Evolutionary conservation across 352 stramenopile genomes (phyloP).

Genomic region (Aphanomyces stellatus): DNA sequence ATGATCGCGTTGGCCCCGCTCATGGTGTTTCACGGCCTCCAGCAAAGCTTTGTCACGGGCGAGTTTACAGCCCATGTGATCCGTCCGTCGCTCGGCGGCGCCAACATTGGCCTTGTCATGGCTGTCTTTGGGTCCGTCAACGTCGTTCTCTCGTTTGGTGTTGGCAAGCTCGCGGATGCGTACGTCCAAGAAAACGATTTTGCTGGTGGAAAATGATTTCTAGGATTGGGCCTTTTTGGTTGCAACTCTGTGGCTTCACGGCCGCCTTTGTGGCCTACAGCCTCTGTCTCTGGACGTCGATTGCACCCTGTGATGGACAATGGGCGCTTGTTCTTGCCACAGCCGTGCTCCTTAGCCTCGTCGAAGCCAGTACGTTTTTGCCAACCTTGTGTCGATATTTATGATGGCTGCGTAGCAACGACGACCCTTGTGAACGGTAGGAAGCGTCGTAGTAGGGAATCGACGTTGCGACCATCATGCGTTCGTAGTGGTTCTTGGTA

Average conservation of each 20-base stretch:
- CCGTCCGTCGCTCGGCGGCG: constrained; percentile 8
- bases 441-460: too few relatives aligned
- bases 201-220: neutral
- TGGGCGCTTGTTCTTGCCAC: neutral
- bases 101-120: constrained; percentile 17
- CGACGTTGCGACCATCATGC: neutral
- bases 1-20: constrained; percentile 6
- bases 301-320: constrained; percentile 2
- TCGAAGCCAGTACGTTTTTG: neutral
- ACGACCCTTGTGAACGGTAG: constrained; percentile 5
- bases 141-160: neutral
- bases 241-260: neutral
- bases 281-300: neutral
- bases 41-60: constrained; percentile 10
- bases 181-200: neutral
- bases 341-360: constrained; percentile 9
- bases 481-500: constrained; percentile 3
- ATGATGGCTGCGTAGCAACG: constrained; percentile 1
- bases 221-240: neutral
- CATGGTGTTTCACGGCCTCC: constrained; percentile 14
- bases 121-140: constrained; percentile 9
- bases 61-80: constrained; percentile 13
- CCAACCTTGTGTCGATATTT: neutral
- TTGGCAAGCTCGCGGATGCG: constrained; percentile 6
- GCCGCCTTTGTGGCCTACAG: neutral